Evolutionary conservation across 805 yeast genomes (phyloP), one percentile per base, ranked within the genome.

Genomic region (Candida ficus): DNA sequence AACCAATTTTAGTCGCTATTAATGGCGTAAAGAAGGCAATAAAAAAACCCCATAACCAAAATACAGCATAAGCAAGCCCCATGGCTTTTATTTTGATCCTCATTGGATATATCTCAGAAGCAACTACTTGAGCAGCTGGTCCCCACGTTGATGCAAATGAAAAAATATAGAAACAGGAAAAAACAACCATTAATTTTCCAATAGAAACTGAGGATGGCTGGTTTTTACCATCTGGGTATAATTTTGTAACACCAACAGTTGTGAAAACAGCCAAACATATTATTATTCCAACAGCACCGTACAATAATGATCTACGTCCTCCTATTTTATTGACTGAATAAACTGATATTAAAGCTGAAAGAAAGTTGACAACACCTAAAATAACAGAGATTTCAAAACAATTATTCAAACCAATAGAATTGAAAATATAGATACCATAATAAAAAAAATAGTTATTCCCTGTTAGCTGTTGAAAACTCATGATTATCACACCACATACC

Each of bases 61-160:
- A 82, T 31, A 77, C 64, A 46, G 81, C 82, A 41, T 75, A 70
- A 30, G 83, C 75, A 68, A 81, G 67, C 42, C 77, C 75, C 64
- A 65, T 64, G 50, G 73, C 78, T 60, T 73, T 52, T 60, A 76
- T 57, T 61, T 81, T 76, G 59, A 82, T 78, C 71, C 87, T 75
- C 56, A 80, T 70, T 62, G 89, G 89, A 65, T 76, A 81, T 39
- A 79, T 70, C 62, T 81, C 88, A 33, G 86, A 75, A 30, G 76
- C 73, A 50, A 80, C 78, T 45, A 77, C 78, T 63, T 68, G 80
- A 42, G 73, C 76, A 53, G 75, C 71, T 56, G 86, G 83, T 50
- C 85, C 87, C 87, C 87, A 81, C 21, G 86, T 76, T 35, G 80
- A 72, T 22, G 88, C 87, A 54, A 80, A 81, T 69, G 71, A 78